phyloP scores from a whole-genome alignment of 768 basidiomycete species.

The Chlorophyllum brunneum region DNA sequence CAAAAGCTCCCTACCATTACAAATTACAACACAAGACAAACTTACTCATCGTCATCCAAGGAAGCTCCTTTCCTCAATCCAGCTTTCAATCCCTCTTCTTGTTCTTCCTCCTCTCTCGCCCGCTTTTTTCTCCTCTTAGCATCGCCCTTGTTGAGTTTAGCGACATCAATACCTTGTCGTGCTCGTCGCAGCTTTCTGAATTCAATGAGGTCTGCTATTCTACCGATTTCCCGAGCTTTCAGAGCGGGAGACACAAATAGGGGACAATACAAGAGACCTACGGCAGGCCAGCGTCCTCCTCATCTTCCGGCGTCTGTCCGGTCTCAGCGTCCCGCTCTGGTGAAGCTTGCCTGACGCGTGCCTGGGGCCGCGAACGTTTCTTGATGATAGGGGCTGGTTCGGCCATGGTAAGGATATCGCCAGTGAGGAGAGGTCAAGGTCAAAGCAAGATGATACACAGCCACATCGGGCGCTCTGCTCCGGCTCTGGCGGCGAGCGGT shows the following conservation, averaged over 20 bases:
- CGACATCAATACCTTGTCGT: conserved; percentile 80
- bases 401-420: conserved; percentile 9
- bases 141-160: conserved; percentile 84
- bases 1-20: neutral
- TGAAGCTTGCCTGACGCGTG: conserved; percentile 50
- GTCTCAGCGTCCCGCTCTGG: conserved; percentile 34
- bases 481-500: neutral
- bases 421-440: conserved; percentile 12
- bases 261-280: conserved; percentile 29
- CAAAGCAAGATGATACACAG: neutral
- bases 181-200: conserved; percentile 71
- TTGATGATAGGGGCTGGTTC: conserved; percentile 51
- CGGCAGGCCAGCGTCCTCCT: conserved; percentile 47
- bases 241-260: neutral
- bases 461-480: neutral
- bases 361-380: conserved; percentile 67
- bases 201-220: conserved; percentile 81
- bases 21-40: conserved; percentile 12
- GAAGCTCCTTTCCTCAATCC: conserved; percentile 53
- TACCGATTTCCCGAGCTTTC: conserved; percentile 22
- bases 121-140: conserved; percentile 66
- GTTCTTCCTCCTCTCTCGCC: conserved; percentile 42
- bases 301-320: conserved; percentile 25
- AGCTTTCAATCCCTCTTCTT: conserved; percentile 27
- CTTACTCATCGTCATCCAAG: conserved; percentile 62